Conservation (phyloP, 1,284 basidiomycete genomes). For the Naganishia sp. region DNA sequence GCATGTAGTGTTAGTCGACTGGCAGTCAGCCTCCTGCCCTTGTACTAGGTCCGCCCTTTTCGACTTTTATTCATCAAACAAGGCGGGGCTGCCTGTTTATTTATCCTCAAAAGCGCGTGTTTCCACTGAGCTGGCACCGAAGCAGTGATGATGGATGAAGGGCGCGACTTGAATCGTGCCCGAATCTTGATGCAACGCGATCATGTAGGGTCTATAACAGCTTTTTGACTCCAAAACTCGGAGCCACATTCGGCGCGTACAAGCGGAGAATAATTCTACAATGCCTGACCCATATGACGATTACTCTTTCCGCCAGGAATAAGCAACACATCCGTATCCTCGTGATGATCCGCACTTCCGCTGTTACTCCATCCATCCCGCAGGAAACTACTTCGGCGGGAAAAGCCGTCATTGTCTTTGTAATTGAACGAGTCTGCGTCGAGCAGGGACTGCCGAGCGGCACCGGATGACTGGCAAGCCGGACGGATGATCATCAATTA, state of each 20-base stretch:
- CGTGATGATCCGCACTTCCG: conserved; percentile 24
- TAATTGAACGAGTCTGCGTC: conserved; percentile 17
- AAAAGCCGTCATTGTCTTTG: conserved; percentile 15
- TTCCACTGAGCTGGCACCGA: too few species aligned
- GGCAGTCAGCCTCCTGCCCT: conserved; percentile 22
- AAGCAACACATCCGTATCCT: conserved; percentile 29
- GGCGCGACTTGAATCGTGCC: background rate
- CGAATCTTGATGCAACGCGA: background rate
- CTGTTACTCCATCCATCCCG: conserved; percentile 19
- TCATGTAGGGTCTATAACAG: background rate
- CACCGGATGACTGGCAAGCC: conserved; percentile 20
- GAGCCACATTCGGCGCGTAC: background rate
- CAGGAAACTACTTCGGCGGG: conserved; percentile 20
- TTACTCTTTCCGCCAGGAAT: conserved; percentile 23
- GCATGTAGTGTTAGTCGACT: conserved; percentile 25
- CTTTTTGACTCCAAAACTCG: background rate
- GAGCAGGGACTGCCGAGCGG: conserved; percentile 29
- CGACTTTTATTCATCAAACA: conserved; percentile 30
- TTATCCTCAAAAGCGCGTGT: background rate
- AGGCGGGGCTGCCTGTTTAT: conserved; percentile 34
- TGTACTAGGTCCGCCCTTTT: conserved; percentile 26
- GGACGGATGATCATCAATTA: background rate
- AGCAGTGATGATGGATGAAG: too few species aligned
- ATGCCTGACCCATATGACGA: conserved; percentile 1
- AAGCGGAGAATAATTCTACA: background rate